A percentile compares a stretch with the other conserved stretches of the same genome.
Evolutionary conservation across 179 eudicot species (phyloP).

Genomic region (Drosera spatulata): DNA sequence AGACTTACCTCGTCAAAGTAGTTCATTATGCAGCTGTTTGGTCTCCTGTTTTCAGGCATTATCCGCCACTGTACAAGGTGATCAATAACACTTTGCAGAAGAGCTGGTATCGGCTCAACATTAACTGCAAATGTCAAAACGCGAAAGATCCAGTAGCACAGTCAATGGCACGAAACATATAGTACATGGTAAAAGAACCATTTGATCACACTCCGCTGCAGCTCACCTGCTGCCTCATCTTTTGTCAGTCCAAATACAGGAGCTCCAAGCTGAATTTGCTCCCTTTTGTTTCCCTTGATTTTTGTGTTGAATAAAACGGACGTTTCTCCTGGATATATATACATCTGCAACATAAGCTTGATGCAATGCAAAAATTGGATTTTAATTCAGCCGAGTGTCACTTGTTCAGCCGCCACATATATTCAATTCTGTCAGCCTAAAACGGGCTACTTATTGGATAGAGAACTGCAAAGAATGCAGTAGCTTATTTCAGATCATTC

Average conservation of each 20-base stretch:
- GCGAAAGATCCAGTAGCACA: background rate
- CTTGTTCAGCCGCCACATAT: no score
- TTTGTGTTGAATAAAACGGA: conserved; percentile 78
- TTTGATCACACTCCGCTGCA: conserved; percentile 38
- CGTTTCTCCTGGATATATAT: conserved; percentile 59
- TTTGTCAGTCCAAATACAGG: conserved; percentile 72
- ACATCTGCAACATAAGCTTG: background rate
- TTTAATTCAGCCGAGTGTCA: no score
- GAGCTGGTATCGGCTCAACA: conserved; percentile 69
- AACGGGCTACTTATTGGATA: no score
- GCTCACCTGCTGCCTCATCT: conserved; percentile 40
- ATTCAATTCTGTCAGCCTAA: no score
- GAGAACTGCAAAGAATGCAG: no score
- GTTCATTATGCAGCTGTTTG: conserved; percentile 89
- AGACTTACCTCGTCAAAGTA: conserved; percentile 76
- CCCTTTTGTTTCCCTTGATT: conserved; percentile 78
- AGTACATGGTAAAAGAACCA: background rate
- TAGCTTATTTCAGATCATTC: no score
- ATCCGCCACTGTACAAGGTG: conserved; percentile 86
- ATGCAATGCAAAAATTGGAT: no score
- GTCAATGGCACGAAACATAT: background rate
- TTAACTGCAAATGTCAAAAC: conserved; percentile 37
- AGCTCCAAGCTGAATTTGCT: conserved; percentile 85
- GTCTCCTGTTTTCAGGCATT: conserved; percentile 69
- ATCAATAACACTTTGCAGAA: conserved; percentile 65